Evolutionary conservation across 257 asterid species (phyloP).

Genomic region (Echium plantagineum): DNA sequence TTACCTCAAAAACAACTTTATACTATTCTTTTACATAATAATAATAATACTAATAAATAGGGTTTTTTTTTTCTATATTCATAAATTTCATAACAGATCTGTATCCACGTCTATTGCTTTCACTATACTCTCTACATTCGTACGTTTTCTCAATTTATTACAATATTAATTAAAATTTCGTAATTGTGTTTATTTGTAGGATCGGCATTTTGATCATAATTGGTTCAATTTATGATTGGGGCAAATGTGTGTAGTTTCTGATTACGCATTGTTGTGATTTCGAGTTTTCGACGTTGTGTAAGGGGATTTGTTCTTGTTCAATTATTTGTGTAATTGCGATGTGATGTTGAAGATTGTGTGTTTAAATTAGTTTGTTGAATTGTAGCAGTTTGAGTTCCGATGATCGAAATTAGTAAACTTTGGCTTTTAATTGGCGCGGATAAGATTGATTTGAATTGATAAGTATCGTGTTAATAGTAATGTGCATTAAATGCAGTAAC

Average conservation of each 20-base stretch:
- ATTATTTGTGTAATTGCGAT: not conserved
- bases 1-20: too few species aligned
- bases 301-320: slow-evolving; percentile 9
- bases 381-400: slow-evolving; percentile 3
- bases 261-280: slow-evolving; percentile 19
- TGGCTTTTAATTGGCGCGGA: too few species aligned
- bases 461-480: too few species aligned
- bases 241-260: not conserved
- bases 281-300: slow-evolving; percentile 17
- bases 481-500: too few species aligned
- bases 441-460: too few species aligned
- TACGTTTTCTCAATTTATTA: not conserved
- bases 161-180: too few species aligned
- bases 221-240: slow-evolving; percentile 7
- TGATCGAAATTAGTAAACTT: too few species aligned
- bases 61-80: too few species aligned
- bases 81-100: too few species aligned
- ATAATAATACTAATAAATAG: too few species aligned
- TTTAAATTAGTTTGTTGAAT: not conserved
- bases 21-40: too few species aligned
- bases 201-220: not conserved
- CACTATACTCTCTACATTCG: not conserved
- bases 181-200: not conserved
- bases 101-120: too few species aligned
- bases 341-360: not conserved